Evolutionary conservation across 2,329 filamentous ascomycete species (phyloP).

Genomic region (Rasamsonia emersonii): DNA sequence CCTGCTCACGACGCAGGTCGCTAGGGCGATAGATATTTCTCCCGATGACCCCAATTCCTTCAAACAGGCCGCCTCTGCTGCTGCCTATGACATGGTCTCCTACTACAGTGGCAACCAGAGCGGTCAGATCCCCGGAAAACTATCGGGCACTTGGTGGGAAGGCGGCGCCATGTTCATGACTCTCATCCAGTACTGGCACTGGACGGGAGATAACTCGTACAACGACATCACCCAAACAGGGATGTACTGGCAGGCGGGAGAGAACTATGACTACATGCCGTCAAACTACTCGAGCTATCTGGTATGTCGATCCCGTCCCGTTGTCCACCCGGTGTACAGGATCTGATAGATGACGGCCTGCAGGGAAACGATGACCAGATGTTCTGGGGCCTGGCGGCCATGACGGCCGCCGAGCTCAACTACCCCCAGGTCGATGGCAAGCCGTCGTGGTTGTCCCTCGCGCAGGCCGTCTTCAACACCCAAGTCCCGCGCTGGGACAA

Average conservation of each 20-base stretch:
- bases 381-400: constrained; percentile 78
- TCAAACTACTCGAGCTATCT: constrained; percentile 40
- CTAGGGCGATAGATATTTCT: constrained; percentile 12
- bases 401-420: constrained; percentile 67
- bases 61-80: constrained; percentile 23
- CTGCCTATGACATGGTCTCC: constrained; percentile 33
- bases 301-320: constrained; percentile 1
- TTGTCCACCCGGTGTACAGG: not conserved
- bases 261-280: constrained; percentile 69
- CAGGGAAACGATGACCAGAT: constrained; percentile 52
- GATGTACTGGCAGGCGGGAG: constrained; percentile 66
- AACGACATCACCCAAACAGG: constrained; percentile 60
- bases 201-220: constrained; percentile 64
- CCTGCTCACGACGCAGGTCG: not conserved
- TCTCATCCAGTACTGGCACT: constrained; percentile 77
- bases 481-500: constrained; percentile 65
- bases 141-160: constrained; percentile 51
- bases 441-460: constrained; percentile 68
- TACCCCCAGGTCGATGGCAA: constrained; percentile 60
- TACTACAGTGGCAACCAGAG: constrained; percentile 28
- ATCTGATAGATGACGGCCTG: not conserved
- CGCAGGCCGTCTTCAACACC: constrained; percentile 72
- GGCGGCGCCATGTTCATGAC: constrained; percentile 62
- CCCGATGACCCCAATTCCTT: constrained; percentile 21
- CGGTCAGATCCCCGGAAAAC: constrained; percentile 31